phyloP scores from a whole-genome alignment of 495 filamentous ascomycete genomes.

The Jackrogersella multiformis region DNA sequence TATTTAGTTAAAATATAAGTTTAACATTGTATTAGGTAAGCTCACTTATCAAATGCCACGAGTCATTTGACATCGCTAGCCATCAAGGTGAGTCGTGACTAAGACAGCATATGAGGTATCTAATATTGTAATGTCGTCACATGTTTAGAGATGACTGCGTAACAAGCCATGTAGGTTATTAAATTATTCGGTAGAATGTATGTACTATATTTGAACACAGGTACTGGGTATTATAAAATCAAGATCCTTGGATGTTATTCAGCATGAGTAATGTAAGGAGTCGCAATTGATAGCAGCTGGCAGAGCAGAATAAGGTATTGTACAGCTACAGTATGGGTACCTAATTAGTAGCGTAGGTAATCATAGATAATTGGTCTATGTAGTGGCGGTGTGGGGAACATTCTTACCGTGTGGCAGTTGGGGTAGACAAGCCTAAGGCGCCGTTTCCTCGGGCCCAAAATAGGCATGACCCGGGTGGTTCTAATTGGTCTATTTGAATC shows the following conservation, averaged over 20 bases:
- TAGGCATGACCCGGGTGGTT: not conserved
- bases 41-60: not conserved
- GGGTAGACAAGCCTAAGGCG: conserved; percentile 27
- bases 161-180: no score
- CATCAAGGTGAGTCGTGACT: conserved; percentile 9
- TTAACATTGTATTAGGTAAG: no score
- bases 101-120: no score
- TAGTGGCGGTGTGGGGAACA: conserved; percentile 32
- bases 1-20: no score
- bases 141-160: no score
- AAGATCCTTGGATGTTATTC: no score
- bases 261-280: conserved; percentile 26
- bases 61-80: not conserved
- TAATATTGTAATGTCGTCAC: no score
- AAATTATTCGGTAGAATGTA: not conserved
- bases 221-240: no score
- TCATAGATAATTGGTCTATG: conserved; percentile 5
- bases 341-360: not conserved
- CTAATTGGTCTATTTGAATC: conserved; percentile 10
- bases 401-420: conserved; percentile 15
- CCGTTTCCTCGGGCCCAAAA: conserved; percentile 33
- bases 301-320: no score
- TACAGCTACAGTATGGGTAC: no score
- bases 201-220: not conserved
- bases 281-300: conserved; percentile 8